A percentile compares a stretch with the other conserved stretches of the same genome.
phyloP scores from a whole-genome alignment of 495 filamentous ascomycete genomes.

The Neurospora tetrasperma region DNA sequence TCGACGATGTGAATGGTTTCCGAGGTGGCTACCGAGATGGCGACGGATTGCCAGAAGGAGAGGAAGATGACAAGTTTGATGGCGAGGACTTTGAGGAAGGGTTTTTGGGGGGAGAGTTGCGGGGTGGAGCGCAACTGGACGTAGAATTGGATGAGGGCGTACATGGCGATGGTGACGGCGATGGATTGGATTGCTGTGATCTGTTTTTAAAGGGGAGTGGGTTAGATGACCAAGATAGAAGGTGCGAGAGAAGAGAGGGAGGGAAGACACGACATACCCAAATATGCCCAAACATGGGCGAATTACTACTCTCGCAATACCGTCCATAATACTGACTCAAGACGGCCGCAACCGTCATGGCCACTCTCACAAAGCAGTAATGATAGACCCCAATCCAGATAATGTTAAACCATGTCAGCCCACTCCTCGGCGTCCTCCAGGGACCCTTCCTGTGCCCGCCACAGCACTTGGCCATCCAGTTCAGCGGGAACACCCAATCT shows the following conservation, averaged over 20 bases:
- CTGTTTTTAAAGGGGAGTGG: slow-evolving; percentile 23
- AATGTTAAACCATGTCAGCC: slow-evolving; percentile 91
- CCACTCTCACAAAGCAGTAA: slow-evolving; percentile 80
- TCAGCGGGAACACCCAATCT: slow-evolving; percentile 68
- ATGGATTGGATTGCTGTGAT: slow-evolving; percentile 57
- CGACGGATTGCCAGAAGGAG: slow-evolving; percentile 78
- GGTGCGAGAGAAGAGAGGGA: too few species aligned
- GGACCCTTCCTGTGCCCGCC: slow-evolving; percentile 49
- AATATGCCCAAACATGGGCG: slow-evolving; percentile 68
- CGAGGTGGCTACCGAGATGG: slow-evolving; percentile 62
- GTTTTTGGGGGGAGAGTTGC: slow-evolving; percentile 57
- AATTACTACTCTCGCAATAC: slow-evolving; percentile 73
- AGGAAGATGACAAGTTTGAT: slow-evolving; percentile 95
- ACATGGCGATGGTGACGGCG: slow-evolving; percentile 82
- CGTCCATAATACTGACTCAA: slow-evolving; percentile 53
- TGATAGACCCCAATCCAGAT: slow-evolving; percentile 83
- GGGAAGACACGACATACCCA: slow-evolving; percentile 48
- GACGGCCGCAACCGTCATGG: slow-evolving; percentile 73
- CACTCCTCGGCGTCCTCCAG: slow-evolving; percentile 68
- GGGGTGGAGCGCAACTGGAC: slow-evolving; percentile 49
- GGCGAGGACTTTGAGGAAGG: slow-evolving; percentile 74
- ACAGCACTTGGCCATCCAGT: slow-evolving; percentile 57
- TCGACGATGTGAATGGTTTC: slow-evolving; percentile 46
- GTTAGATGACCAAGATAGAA: not conserved
- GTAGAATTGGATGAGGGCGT: slow-evolving; percentile 86